A percentile compares a stretch with the other conserved stretches of the same genome.
Conservation (phyloP, 2,329 filamentous ascomycete species). For the Fusarium secorum region DNA sequence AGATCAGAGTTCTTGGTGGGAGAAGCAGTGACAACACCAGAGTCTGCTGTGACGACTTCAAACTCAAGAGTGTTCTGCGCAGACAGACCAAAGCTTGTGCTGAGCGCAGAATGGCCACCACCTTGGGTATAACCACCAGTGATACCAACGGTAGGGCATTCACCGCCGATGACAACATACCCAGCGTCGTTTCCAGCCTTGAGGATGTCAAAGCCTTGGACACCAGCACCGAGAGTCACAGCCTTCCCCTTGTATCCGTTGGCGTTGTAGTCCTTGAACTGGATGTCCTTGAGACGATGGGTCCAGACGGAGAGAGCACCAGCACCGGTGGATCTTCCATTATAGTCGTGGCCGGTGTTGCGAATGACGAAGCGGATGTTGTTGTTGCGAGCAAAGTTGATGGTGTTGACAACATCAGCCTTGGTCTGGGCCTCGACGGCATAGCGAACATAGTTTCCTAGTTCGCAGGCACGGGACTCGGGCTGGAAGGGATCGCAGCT, state of each 20-base stretch:
- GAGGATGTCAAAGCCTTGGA: constrained; percentile 58
- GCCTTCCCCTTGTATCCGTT: constrained; percentile 59
- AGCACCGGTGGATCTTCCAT: constrained; percentile 66
- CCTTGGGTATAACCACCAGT: constrained; percentile 66
- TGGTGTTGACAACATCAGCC: constrained; percentile 44
- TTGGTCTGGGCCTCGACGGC: constrained; percentile 48
- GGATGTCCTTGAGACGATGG: constrained; percentile 51
- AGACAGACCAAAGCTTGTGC: constrained; percentile 62
- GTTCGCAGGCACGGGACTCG: constrained; percentile 47
- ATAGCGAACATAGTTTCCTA: constrained; percentile 55
- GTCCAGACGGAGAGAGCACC: constrained; percentile 53
- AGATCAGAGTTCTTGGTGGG: constrained; percentile 60
- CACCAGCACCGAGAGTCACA: constrained; percentile 63
- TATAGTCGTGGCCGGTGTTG: constrained; percentile 60
- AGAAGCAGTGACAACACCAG: constrained; percentile 58
- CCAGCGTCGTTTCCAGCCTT: constrained; percentile 53
- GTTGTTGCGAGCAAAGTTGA: constrained; percentile 43
- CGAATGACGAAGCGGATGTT: constrained; percentile 61
- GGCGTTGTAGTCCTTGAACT: constrained; percentile 54
- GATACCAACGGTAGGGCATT: constrained; percentile 63
- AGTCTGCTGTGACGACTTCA: constrained; percentile 62
- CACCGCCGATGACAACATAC: constrained; percentile 61
- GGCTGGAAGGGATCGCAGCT: constrained; percentile 51
- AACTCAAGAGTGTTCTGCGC: constrained; percentile 67
- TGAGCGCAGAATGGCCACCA: constrained; percentile 61